Evolutionary conservation across 2,329 filamentous ascomycete species (phyloP).

Genomic region (Blastomyces parvus): DNA sequence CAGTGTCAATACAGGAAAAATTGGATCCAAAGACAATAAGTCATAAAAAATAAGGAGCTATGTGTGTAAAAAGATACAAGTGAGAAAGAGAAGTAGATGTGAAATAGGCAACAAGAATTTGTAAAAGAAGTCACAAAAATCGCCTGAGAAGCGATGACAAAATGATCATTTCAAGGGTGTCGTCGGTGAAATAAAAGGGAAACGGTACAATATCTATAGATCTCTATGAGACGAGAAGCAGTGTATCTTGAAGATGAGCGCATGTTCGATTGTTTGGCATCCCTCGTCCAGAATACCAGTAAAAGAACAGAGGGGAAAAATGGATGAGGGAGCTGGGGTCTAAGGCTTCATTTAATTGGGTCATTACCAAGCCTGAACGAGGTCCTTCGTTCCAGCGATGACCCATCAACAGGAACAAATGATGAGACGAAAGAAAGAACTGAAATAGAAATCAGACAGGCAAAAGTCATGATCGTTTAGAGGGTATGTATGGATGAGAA

Average conservation of each 20-base stretch:
- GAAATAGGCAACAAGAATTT: not conserved
- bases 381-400: not conserved
- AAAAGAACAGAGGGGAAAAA: not conserved
- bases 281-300: not conserved
- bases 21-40: not conserved
- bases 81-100: not conserved
- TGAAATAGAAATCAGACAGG: not conserved
- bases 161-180: not conserved
- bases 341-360: not conserved
- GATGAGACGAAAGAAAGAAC: not conserved
- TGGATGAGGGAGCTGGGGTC: not conserved
- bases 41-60: not conserved
- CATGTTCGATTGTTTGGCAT: not conserved
- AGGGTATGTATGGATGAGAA: not conserved
- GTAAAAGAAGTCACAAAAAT: not conserved
- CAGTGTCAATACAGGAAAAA: not conserved
- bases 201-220: not conserved
- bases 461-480: not conserved
- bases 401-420: slow-evolving; percentile 1
- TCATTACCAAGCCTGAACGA: slow-evolving; percentile 4
- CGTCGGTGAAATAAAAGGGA: not conserved
- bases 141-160: not conserved
- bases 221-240: not conserved
- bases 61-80: not conserved
- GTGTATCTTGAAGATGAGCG: not conserved